phyloP scores from a whole-genome alignment of 2,329 filamentous ascomycete species.

The Grosmannia penicillata region DNA sequence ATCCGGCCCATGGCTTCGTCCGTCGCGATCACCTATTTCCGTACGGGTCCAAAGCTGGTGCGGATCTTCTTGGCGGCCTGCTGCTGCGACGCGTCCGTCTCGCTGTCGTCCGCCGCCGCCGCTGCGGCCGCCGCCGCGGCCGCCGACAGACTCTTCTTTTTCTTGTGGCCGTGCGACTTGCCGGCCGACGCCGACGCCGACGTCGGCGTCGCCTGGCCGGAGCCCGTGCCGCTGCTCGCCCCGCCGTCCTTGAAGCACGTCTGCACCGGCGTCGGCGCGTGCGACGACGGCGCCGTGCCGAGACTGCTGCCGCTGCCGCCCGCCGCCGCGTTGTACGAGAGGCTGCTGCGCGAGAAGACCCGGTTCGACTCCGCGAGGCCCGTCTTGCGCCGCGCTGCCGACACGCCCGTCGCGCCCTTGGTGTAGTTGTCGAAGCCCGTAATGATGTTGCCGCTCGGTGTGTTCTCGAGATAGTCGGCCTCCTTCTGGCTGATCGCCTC shows the following conservation, averaged over 20 bases:
- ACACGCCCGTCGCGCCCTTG: conserved; percentile 60
- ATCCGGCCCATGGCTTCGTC: neutral
- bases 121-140: conserved; percentile 11
- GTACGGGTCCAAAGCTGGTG: conserved; percentile 40
- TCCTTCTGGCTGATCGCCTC: conserved; percentile 76
- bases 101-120: conserved; percentile 32
- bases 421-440: conserved; percentile 97
- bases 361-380: conserved; percentile 54
- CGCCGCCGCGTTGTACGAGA: conserved; percentile 39
- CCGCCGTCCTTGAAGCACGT: conserved; percentile 31
- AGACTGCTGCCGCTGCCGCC: conserved; percentile 22
- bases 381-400: conserved; percentile 48
- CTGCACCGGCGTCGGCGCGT: conserved; percentile 40
- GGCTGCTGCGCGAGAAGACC: conserved; percentile 55
- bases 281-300: too few relatives aligned
- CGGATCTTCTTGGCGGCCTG: conserved; percentile 38
- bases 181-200: conserved; percentile 32
- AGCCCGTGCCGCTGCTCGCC: conserved; percentile 17
- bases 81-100: conserved; percentile 38
- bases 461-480: conserved; percentile 79
- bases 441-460: conserved; percentile 84
- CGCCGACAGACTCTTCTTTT: conserved; percentile 26
- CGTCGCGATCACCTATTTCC: conserved; percentile 21
- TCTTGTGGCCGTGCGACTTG: conserved; percentile 36
- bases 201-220: conserved; percentile 40